Evolutionary conservation across 768 basidiomycete genomes (phyloP).

Genomic region (Hortiboletus campestris): DNA sequence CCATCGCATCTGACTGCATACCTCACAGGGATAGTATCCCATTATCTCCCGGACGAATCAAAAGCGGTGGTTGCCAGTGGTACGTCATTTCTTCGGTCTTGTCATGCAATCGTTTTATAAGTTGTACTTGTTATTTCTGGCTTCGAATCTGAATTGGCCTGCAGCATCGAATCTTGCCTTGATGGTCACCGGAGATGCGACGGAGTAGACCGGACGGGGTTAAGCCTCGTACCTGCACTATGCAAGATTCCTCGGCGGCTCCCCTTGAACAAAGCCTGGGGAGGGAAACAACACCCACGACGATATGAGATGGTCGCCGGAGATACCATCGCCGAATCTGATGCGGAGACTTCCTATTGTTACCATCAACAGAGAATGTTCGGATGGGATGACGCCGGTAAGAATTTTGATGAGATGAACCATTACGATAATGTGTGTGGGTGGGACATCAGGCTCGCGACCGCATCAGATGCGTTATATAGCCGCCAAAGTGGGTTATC

Average conservation of each 20-base stretch:
- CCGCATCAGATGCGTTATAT: neutral
- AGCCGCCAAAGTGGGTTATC: neutral
- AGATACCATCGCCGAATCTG: slow-evolving; percentile 5
- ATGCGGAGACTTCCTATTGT: slow-evolving; percentile 3
- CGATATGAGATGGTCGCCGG: slow-evolving; percentile 1
- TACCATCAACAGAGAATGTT: neutral
- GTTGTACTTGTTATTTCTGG: neutral
- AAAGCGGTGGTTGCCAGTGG: neutral
- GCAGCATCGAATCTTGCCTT: neutral
- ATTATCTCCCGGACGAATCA: neutral
- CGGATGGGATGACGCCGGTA: slow-evolving; percentile 11
- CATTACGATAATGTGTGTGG: neutral
- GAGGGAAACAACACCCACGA: neutral
- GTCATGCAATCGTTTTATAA: neutral
- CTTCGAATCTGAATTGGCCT: neutral
- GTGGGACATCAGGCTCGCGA: neutral
- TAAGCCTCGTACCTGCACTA: neutral
- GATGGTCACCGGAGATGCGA: neutral
- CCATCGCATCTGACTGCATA: neutral
- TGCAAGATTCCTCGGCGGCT: neutral
- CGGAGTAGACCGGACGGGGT: neutral
- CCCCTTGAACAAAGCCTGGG: neutral
- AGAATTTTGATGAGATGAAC: neutral
- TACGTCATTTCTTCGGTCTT: neutral
- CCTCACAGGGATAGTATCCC: no score